Conservation (phyloP, 139 green algal species). For the Chlamydomonas sphaeroides region DNA sequence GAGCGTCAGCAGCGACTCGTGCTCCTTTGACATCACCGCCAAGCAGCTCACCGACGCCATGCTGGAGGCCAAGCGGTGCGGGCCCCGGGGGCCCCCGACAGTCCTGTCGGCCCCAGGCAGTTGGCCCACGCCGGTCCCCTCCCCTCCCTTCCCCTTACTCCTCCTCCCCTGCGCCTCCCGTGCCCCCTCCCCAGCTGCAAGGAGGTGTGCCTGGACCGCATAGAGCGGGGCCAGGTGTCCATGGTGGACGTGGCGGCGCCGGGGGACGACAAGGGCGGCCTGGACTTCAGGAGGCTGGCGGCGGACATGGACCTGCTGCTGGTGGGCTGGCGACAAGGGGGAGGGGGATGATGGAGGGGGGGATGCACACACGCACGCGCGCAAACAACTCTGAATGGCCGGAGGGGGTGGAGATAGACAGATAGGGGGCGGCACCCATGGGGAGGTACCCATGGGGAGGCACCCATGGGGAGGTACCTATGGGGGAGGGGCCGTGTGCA, state of each 20-base stretch:
- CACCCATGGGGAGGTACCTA: too few relatives aligned
- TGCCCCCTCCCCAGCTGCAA: constrained; percentile 31
- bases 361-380: too few relatives aligned
- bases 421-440: too few relatives aligned
- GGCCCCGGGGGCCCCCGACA: too few relatives aligned
- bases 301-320: constrained; percentile 53
- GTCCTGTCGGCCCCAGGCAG: too few relatives aligned
- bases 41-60: constrained; percentile 69
- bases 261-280: neutral
- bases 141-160: neutral
- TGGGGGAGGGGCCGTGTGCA: too few relatives aligned
- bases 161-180: neutral
- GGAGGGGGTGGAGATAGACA: too few relatives aligned
- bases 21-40: constrained; percentile 87
- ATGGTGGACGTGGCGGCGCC: constrained; percentile 35
- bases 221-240: constrained; percentile 35
- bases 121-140: too few relatives aligned
- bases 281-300: constrained; percentile 44
- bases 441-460: too few relatives aligned
- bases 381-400: too few relatives aligned
- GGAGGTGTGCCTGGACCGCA: constrained; percentile 42
- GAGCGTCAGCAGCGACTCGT: constrained; percentile 81
- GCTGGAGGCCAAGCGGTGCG: constrained; percentile 35
- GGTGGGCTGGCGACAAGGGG: neutral
- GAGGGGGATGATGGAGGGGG: neutral